Evolutionary conservation across 2,329 filamentous ascomycete genomes (phyloP).

Genomic region (Trichoderma semiorbis): DNA sequence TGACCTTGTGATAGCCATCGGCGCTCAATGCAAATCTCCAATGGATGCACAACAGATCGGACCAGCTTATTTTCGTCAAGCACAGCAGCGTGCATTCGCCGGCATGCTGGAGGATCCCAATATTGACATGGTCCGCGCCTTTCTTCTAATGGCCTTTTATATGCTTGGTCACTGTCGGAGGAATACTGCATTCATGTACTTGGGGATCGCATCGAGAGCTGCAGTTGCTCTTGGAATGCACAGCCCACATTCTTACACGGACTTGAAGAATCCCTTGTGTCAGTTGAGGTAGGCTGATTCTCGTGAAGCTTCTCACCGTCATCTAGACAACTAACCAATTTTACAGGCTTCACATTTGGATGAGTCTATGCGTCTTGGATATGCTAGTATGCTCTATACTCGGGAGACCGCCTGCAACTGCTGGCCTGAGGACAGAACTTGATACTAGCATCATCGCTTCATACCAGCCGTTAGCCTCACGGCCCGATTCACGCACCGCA

Average conservation of each 20-base stretch:
- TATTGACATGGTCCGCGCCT: conserved; percentile 49
- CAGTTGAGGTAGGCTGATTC: conserved; percentile 22
- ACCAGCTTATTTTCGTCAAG: conserved; percentile 44
- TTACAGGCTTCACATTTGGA: conserved; percentile 34
- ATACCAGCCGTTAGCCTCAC: conserved; percentile 15
- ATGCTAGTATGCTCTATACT: conserved; percentile 38
- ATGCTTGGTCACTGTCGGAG: conserved; percentile 56
- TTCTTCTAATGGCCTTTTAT: conserved; percentile 57
- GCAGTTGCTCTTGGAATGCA: conserved; percentile 57
- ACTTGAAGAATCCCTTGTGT: conserved; percentile 21
- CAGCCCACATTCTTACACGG: conserved; percentile 31
- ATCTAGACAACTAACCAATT: neutral
- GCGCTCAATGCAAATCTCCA: conserved; percentile 43
- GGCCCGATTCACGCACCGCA: conserved; percentile 12
- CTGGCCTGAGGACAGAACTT: conserved; percentile 29
- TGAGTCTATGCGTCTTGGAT: conserved; percentile 38
- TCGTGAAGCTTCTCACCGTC: neutral
- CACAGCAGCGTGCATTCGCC: conserved; percentile 46
- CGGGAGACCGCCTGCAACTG: conserved; percentile 36
- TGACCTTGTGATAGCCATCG: conserved; percentile 50
- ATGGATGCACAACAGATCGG: conserved; percentile 30
- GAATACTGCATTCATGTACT: conserved; percentile 61
- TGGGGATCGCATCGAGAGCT: conserved; percentile 56
- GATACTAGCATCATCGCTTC: conserved; percentile 25
- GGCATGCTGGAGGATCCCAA: conserved; percentile 53